Evolutionary conservation across 192 early-diverging fungal genomes (phyloP).

Genomic region (Dispira simplex): DNA sequence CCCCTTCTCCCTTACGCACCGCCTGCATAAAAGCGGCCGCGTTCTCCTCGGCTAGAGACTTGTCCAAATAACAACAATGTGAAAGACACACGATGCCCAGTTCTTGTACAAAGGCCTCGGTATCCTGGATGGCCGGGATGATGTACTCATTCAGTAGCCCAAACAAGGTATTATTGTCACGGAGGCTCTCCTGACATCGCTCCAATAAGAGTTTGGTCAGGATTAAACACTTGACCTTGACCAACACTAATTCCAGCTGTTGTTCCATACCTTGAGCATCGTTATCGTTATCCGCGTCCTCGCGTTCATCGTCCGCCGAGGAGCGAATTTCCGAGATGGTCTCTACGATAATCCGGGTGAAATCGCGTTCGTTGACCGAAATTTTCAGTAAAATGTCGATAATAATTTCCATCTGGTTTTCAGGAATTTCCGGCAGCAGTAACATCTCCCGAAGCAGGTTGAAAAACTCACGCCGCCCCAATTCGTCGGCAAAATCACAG

Average conservation of each 20-base stretch:
- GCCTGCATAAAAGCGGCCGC: slow-evolving; percentile 54
- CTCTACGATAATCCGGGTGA: slow-evolving; percentile 72
- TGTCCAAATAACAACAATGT: slow-evolving; percentile 60
- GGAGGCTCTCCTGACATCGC: slow-evolving; percentile 46
- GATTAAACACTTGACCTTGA: slow-evolving; percentile 44
- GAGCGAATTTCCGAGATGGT: slow-evolving; percentile 68
- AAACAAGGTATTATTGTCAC: slow-evolving; percentile 55
- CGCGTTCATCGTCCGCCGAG: slow-evolving; percentile 16
- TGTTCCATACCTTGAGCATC: slow-evolving; percentile 21
- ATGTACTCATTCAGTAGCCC: slow-evolving; percentile 56
- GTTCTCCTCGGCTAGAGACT: slow-evolving; percentile 56
- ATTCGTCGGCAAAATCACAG: slow-evolving; percentile 80
- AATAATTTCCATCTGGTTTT: slow-evolving; percentile 61
- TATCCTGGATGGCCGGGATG: slow-evolving; percentile 50
- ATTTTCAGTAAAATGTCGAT: slow-evolving; percentile 61
- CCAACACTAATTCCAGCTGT: slow-evolving; percentile 31
- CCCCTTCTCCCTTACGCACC: slow-evolving; percentile 30
- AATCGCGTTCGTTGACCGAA: slow-evolving; percentile 68
- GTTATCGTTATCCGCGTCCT: slow-evolving; percentile 16
- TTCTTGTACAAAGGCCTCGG: slow-evolving; percentile 50
- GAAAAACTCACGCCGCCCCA: slow-evolving; percentile 69
- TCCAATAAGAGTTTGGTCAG: slow-evolving; percentile 54
- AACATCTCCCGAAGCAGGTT: slow-evolving; percentile 64
- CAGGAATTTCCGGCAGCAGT: slow-evolving; percentile 52
- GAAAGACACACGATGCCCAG: slow-evolving; percentile 73